These are phyloP conservation scores for Linum trigynum DNA, from an alignment of 345 rosid species.

Conservation along the genomic window DNA sequence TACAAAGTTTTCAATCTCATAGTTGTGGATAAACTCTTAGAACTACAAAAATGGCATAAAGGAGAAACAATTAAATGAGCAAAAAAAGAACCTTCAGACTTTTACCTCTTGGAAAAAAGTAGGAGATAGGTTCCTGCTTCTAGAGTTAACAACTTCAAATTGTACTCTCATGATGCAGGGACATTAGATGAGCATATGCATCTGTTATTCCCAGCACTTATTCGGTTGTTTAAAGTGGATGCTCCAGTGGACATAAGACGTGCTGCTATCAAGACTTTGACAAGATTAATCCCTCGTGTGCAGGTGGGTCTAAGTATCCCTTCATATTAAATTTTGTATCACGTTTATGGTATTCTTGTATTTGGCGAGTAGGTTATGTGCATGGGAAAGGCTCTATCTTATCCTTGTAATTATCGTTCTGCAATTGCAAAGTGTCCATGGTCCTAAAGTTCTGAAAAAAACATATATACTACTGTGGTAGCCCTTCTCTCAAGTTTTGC, in stretches of 20 bases:
- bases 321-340: too few relatives aligned
- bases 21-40: too few relatives aligned
- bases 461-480: neutral
- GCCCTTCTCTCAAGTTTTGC: too few relatives aligned
- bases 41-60: too few relatives aligned
- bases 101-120: neutral
- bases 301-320: slow-evolving; percentile 43
- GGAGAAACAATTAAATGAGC: neutral
- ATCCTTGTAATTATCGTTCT: too few relatives aligned
- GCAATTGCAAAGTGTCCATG: neutral
- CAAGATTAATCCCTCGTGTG: slow-evolving; percentile 90
- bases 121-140: neutral
- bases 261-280: slow-evolving; percentile 88
- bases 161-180: slow-evolving; percentile 36
- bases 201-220: slow-evolving; percentile 90
- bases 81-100: neutral
- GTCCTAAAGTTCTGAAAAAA: neutral
- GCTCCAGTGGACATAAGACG: slow-evolving; percentile 78
- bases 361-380: too few relatives aligned
- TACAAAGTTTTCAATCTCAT: too few relatives aligned
- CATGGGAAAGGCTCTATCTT: too few relatives aligned
- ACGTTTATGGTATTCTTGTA: too few relatives aligned
- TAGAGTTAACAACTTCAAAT: slow-evolving; percentile 1
- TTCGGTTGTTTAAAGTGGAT: slow-evolving; percentile 86
- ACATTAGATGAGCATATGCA: slow-evolving; percentile 99